phyloP scores from a whole-genome alignment of 1,284 basidiomycete genomes.

The Moesziomyces aphidis region DNA sequence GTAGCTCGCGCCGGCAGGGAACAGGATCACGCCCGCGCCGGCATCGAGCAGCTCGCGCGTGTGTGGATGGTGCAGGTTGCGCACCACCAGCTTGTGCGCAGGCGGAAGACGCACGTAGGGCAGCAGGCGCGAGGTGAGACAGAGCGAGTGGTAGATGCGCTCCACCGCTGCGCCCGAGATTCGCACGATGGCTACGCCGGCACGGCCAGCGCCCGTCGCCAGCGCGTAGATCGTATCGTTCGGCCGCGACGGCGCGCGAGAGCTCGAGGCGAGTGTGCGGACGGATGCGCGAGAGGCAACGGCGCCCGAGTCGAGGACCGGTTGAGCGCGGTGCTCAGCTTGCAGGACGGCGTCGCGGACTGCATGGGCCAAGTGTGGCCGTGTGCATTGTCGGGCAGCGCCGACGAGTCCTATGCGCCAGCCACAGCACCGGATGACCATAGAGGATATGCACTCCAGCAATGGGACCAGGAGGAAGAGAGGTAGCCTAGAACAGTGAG shows the following conservation, averaged over 20 bases:
- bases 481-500: no score
- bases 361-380: no score
- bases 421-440: neutral
- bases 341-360: no score
- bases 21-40: constrained; percentile 79
- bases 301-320: no score
- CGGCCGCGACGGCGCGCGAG: neutral
- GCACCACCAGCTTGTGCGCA: constrained; percentile 78
- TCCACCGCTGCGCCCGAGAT: constrained; percentile 80
- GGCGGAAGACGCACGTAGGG: constrained; percentile 63
- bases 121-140: constrained; percentile 57
- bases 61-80: constrained; percentile 77
- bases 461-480: no score
- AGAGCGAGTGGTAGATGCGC: constrained; percentile 75
- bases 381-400: neutral
- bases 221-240: constrained; percentile 82
- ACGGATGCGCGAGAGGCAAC: neutral
- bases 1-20: constrained; percentile 79
- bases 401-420: neutral
- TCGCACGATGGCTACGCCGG: constrained; percentile 82
- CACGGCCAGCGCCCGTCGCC: constrained; percentile 83
- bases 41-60: constrained; percentile 79
- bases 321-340: no score
- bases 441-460: neutral
- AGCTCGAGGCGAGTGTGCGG: neutral